These are phyloP conservation scores for Leptoxyphium fumago DNA, from an alignment of 2,329 filamentous ascomycete species.

Conservation along the genomic window DNA sequence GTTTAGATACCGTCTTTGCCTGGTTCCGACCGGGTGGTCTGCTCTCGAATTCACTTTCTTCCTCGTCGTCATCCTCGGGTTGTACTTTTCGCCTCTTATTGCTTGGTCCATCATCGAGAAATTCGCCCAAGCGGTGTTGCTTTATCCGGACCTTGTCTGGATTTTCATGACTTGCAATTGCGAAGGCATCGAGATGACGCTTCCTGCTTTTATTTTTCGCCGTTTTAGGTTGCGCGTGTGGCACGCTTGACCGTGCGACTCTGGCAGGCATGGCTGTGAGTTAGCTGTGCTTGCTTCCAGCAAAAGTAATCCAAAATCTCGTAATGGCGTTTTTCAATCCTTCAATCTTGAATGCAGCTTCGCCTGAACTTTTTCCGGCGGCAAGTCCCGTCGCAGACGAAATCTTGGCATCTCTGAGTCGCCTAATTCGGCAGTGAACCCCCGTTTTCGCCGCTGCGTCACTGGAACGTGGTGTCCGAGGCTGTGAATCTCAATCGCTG, in stretches of 20 bases:
- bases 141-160: constrained; percentile 39
- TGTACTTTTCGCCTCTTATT: constrained; percentile 28
- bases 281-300: too few species aligned
- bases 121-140: constrained; percentile 43
- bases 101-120: constrained; percentile 29
- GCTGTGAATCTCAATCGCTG: too few species aligned
- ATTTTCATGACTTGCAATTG: constrained; percentile 46
- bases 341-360: too few species aligned
- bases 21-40: constrained; percentile 23
- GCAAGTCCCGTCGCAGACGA: too few species aligned
- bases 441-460: too few species aligned
- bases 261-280: constrained; percentile 27
- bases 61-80: constrained; percentile 37
- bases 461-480: too few species aligned
- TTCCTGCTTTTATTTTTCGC: constrained; percentile 34
- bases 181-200: constrained; percentile 45
- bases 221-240: constrained; percentile 18
- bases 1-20: constrained; percentile 18
- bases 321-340: too few species aligned
- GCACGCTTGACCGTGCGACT: constrained; percentile 23
- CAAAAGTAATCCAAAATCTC: too few species aligned
- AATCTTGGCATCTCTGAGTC: too few species aligned
- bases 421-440: too few species aligned
- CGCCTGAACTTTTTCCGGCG: too few species aligned
- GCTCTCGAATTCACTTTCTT: constrained; percentile 33